A percentile compares a stretch with the other conserved stretches of the same genome.
These are phyloP conservation scores for Flaveria trinervia DNA, from an alignment of 129 eudicot genomes.

Conservation along the genomic window DNA sequence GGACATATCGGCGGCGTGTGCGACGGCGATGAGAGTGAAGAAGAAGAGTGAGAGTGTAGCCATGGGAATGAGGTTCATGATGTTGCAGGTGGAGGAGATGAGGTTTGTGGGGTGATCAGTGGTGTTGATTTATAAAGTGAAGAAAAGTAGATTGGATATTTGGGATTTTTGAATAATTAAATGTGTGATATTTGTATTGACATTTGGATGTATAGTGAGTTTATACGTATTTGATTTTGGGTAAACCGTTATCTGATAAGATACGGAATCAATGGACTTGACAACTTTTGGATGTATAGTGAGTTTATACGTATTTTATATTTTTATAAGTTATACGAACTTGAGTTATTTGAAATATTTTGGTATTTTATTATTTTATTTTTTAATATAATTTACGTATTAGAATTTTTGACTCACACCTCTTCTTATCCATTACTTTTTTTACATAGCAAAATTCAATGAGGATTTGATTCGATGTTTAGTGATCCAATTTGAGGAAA, in stretches of 20 bases:
- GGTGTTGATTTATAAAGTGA: slow-evolving; percentile 27
- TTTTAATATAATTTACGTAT: too few relatives aligned
- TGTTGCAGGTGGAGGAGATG: slow-evolving; percentile 17
- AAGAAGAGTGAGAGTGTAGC: slow-evolving; percentile 26
- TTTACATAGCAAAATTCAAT: too few relatives aligned
- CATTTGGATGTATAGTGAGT: neutral
- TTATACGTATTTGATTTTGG: neutral
- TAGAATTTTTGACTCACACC: too few relatives aligned
- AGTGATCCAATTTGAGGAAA: too few relatives aligned
- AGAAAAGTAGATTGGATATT: slow-evolving; percentile 24
- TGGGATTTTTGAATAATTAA: neutral
- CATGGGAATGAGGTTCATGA: slow-evolving; percentile 34
- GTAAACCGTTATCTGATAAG: neutral
- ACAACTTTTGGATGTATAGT: too few relatives aligned
- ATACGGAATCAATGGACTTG: neutral
- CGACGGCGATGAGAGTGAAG: slow-evolving; percentile 36
- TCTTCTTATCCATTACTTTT: too few relatives aligned
- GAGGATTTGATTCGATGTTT: too few relatives aligned
- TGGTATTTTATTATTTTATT: too few relatives aligned
- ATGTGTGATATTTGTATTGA: neutral
- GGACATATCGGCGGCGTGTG: slow-evolving; percentile 78
- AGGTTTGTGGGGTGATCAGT: neutral
- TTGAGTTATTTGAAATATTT: too few relatives aligned
- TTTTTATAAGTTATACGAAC: too few relatives aligned
- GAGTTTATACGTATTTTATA: too few relatives aligned